Base-by-base conservation (phyloP, 139 green algal genomes). In the Asterochloris erici region DNA sequence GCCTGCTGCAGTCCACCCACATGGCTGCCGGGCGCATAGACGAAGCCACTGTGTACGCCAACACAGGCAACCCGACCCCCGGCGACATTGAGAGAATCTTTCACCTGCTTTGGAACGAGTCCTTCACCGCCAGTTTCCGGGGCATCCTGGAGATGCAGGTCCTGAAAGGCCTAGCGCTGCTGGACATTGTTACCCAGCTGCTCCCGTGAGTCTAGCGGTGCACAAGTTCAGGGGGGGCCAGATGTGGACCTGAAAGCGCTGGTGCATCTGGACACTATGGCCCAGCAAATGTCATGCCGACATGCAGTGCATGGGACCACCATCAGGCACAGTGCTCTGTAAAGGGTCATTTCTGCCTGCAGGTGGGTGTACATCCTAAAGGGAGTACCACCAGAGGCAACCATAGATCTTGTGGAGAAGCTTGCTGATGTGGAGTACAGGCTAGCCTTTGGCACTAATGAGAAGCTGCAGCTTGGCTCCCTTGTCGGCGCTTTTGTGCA, bases 111-210 rank as follows among this genome's bases (percentile, higher is more conserved):
- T 91, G 99, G 19, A 99, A 99, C 82, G 90, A 96, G 28, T 19
- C 82, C 16, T 93, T 99, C 79, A 69, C 64, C n/a, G 24, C 79
- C n/a, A 47, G 26, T 29, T 85, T 24, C 29, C 27, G 87, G 92
- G 90, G 86, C 62, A 84, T 96, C 10, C 24, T 71, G 60, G 74
- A 88, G 66, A 85, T 97, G 83, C 95, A 98, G 86, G 76, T 90
- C 68, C 79, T 89, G 15, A 90, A 94, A 60, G 96, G 96, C 11
- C 82, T 99, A 14, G 96, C 96, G 11, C 91, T 99, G 60, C 87
- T 93, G 21, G 96, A 99, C 88, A 94, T 99, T 64, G 85, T 98
- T 27, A 90, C 94, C 63, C 90, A 98, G 86, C 85, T 99, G 77
- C 95, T 98, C 79, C 93, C 92, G 90, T 97, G 79, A 92, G 93